phyloP scores from a whole-genome alignment of 2,329 filamentous ascomycete species.

The Pseudocercospora eumusae region DNA sequence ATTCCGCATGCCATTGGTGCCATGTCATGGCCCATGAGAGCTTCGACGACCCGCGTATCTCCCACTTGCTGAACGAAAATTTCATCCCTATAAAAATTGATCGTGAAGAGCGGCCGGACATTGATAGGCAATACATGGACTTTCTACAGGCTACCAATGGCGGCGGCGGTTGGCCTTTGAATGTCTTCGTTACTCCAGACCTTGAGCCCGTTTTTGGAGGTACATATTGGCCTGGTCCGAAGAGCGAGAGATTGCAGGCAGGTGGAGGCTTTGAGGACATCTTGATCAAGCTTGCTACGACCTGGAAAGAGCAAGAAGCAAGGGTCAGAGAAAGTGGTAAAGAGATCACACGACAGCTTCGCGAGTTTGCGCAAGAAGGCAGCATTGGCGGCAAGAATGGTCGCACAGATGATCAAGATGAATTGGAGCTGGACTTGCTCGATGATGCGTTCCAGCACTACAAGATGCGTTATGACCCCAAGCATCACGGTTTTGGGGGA shows the following conservation, averaged over 20 bases:
- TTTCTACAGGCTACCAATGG: conserved; percentile 93
- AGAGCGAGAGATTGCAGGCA: conserved; percentile 53
- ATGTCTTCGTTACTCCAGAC: conserved; percentile 93
- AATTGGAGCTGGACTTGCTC: conserved; percentile 83
- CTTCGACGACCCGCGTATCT: conserved; percentile 80
- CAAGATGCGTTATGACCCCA: conserved; percentile 73
- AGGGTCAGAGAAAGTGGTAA: conserved; percentile 80
- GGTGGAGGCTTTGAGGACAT: conserved; percentile 81
- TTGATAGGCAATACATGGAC: conserved; percentile 97
- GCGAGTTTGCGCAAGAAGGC: conserved; percentile 86
- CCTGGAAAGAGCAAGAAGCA: conserved; percentile 83
- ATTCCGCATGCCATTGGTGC: conserved; percentile 85
- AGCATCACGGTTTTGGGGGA: conserved; percentile 71
- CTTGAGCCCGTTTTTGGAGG: conserved; percentile 93
- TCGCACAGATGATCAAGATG: conserved; percentile 55
- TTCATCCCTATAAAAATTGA: conserved; percentile 94
- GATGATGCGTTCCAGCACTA: conserved; percentile 88
- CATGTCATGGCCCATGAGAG: conserved; percentile 93
- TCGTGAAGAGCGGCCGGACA: conserved; percentile 87
- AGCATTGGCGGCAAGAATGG: conserved; percentile 54
- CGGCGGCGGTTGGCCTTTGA: conserved; percentile 89
- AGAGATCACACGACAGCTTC: conserved; percentile 76
- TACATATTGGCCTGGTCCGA: conserved; percentile 90
- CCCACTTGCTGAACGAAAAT: conserved; percentile 75
- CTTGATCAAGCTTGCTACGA: conserved; percentile 69